phyloP scores from a whole-genome alignment of 2,329 filamentous ascomycete species.

The Calonectria pseudoturangicola region DNA sequence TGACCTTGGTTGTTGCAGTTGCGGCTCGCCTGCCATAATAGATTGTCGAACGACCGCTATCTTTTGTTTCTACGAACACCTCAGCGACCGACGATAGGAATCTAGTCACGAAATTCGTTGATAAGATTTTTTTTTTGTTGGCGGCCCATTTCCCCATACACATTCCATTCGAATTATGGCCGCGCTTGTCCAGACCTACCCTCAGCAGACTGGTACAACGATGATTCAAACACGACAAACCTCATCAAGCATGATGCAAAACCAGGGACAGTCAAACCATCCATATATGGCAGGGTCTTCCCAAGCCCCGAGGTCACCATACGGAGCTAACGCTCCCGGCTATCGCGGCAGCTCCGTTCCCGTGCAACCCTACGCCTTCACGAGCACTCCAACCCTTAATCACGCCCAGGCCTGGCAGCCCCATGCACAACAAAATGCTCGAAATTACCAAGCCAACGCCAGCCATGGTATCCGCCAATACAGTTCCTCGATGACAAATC shows the following conservation, averaged over 20 bases:
- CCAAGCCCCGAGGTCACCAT: slow-evolving; percentile 58
- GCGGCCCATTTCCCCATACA: slow-evolving; percentile 34
- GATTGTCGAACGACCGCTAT: slow-evolving; percentile 38
- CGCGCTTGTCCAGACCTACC: slow-evolving; percentile 87
- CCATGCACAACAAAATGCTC: slow-evolving; percentile 46
- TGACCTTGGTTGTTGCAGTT: slow-evolving; percentile 36
- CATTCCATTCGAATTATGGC: slow-evolving; percentile 77
- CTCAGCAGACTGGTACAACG: slow-evolving; percentile 83
- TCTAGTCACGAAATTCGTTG: slow-evolving; percentile 40
- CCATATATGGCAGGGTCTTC: slow-evolving; percentile 67
- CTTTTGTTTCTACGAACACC: slow-evolving; percentile 29
- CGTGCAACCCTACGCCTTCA: slow-evolving; percentile 86
- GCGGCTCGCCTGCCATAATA: slow-evolving; percentile 41
- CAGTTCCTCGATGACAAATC: slow-evolving; percentile 63
- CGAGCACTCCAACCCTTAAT: slow-evolving; percentile 79
- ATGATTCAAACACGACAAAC: slow-evolving; percentile 85
- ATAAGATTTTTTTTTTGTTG: slow-evolving; percentile 50
- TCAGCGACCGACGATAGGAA: slow-evolving; percentile 42
- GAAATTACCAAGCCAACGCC: slow-evolving; percentile 48
- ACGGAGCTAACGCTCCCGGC: slow-evolving; percentile 62
- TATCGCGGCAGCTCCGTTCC: slow-evolving; percentile 76
- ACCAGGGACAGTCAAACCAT: slow-evolving; percentile 70
- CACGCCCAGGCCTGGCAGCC: slow-evolving; percentile 72
- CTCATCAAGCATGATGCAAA: slow-evolving; percentile 71
- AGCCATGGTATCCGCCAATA: slow-evolving; percentile 59